Evolutionary conservation across 768 basidiomycete genomes (phyloP).

Genomic region (Agaricus sinodeliciosus): DNA sequence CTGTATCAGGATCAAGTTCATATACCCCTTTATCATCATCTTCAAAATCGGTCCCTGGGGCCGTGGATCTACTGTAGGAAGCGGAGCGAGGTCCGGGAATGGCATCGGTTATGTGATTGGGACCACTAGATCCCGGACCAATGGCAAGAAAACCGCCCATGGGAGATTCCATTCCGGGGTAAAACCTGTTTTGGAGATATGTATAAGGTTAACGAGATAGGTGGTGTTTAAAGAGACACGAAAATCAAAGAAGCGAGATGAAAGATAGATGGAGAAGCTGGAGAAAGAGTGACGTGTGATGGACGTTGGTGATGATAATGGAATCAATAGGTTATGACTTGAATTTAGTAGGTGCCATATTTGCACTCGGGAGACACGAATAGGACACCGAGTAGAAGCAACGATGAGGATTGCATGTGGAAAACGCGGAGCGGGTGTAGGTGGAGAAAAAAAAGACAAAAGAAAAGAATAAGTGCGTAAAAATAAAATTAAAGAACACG

Average conservation of each 20-base stretch:
- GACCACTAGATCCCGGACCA: slow-evolving; percentile 19
- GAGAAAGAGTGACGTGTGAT: neutral
- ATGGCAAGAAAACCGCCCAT: slow-evolving; percentile 21
- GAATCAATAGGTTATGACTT: neutral
- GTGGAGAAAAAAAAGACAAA: neutral
- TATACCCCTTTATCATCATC: slow-evolving; percentile 13
- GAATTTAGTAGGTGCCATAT: neutral
- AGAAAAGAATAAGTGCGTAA: neutral
- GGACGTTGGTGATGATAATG: neutral
- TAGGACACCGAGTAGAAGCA: neutral
- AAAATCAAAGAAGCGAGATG: neutral
- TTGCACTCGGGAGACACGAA: neutral
- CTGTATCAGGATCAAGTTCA: slow-evolving; percentile 7
- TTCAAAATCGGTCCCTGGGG: slow-evolving; percentile 11
- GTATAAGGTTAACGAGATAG: neutral
- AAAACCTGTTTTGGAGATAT: slow-evolving; percentile 27
- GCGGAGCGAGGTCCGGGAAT: slow-evolving; percentile 9
- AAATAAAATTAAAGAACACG: slow-evolving; percentile 14
- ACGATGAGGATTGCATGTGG: neutral
- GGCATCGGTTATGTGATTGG: slow-evolving; percentile 11
- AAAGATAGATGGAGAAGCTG: neutral
- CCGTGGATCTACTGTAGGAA: neutral
- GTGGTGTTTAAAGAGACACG: neutral
- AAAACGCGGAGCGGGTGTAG: neutral
- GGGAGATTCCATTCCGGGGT: slow-evolving; percentile 37